Conservation (phyloP, 495 filamentous ascomycete genomes). For the Penicillium subrubescens region DNA sequence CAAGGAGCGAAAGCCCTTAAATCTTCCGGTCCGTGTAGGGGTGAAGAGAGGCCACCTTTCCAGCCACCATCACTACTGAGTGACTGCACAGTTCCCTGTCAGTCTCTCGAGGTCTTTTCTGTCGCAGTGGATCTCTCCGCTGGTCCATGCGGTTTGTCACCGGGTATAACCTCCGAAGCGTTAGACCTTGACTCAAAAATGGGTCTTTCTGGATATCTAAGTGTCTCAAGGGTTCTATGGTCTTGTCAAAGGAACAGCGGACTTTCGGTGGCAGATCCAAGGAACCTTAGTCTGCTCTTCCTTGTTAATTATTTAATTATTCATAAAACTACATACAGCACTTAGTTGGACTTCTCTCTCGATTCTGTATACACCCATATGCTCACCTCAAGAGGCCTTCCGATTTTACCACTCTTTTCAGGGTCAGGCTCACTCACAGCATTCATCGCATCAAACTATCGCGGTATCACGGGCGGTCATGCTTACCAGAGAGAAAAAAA, state of each 20-base stretch:
- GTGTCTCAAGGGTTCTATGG: not conserved
- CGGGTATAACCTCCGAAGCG: conserved; percentile 9
- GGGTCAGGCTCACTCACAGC: not conserved
- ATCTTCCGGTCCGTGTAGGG: not conserved
- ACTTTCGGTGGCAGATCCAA: not conserved
- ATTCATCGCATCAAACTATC: not conserved
- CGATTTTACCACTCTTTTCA: not conserved
- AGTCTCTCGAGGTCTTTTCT: not conserved
- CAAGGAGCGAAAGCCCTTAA: not conserved
- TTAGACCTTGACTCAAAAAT: not conserved
- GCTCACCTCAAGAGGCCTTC: not conserved
- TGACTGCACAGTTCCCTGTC: not conserved
- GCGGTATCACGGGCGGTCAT: not conserved
- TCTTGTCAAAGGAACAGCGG: not conserved
- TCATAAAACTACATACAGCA: too few relatives aligned
- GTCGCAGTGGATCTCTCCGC: conserved; percentile 5
- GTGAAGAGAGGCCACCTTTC: not conserved
- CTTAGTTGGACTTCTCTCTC: not conserved
- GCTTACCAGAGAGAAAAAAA: not conserved
- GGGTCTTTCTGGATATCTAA: not conserved
- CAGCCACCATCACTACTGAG: not conserved
- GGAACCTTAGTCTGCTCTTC: not conserved
- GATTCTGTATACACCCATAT: not conserved
- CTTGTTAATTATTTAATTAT: too few relatives aligned
- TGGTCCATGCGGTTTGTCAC: conserved; percentile 14